Conservation (phyloP, 768 basidiomycete species). For the Mycena polygramma region DNA sequence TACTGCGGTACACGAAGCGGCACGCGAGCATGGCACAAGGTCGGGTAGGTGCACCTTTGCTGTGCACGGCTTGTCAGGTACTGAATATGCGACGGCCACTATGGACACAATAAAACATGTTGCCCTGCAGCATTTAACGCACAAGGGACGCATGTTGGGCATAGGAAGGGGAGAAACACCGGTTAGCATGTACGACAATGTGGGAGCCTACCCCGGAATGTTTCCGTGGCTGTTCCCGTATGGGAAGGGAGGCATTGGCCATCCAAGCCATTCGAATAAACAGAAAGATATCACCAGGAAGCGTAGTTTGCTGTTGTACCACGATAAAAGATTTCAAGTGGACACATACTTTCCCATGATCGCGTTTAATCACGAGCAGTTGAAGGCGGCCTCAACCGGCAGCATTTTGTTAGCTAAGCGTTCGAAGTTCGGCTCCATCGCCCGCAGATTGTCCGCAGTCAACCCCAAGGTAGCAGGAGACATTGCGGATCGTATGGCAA, state of each 20-base stretch:
- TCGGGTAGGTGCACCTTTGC: constrained; percentile 51
- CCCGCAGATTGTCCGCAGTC: constrained; percentile 39
- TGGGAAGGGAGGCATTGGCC: constrained; percentile 49
- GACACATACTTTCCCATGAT: constrained; percentile 50
- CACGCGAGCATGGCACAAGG: constrained; percentile 35
- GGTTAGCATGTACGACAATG: constrained; percentile 46
- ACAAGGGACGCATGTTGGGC: constrained; percentile 35
- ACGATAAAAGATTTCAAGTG: constrained; percentile 47
- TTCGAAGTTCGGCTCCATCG: constrained; percentile 43
- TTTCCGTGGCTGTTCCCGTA: constrained; percentile 58
- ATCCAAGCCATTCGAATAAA: neutral
- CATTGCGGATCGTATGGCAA: constrained; percentile 39
- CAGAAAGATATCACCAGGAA: constrained; percentile 41
- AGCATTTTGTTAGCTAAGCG: constrained; percentile 47
- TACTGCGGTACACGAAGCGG: constrained; percentile 10
- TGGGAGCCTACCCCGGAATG: constrained; percentile 50
- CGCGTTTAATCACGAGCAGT: constrained; percentile 56
- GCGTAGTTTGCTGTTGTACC: constrained; percentile 46
- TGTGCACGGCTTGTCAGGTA: constrained; percentile 52
- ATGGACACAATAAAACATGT: constrained; percentile 36
- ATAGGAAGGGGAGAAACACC: constrained; percentile 38
- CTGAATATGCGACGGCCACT: constrained; percentile 34
- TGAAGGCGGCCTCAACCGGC: constrained; percentile 44
- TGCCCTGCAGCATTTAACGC: constrained; percentile 42
- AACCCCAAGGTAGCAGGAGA: constrained; percentile 39